Conservation (phyloP, 2,329 filamentous ascomycete species). For the Pestalotiopsis sp. region DNA sequence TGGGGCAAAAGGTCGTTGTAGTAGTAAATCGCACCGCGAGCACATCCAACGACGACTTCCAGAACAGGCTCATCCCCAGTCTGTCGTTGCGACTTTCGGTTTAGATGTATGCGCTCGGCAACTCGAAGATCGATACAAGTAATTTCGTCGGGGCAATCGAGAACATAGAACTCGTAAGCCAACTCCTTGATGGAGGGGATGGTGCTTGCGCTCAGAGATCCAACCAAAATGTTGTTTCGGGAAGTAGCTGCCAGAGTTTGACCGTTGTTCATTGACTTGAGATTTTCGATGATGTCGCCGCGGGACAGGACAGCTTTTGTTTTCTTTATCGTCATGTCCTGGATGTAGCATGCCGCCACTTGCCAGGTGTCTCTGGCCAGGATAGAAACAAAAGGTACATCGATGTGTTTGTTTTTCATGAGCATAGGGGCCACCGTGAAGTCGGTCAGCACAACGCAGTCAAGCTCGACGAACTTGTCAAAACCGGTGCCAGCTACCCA, state of each 20-base stretch:
- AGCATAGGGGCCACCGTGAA: slow-evolving; percentile 45
- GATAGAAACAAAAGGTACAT: slow-evolving; percentile 53
- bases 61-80: slow-evolving; percentile 44
- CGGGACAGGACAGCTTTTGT: slow-evolving; percentile 41
- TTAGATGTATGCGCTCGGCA: slow-evolving; percentile 33
- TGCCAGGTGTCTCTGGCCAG: slow-evolving; percentile 41
- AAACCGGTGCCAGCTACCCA: slow-evolving; percentile 55
- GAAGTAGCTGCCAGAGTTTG: slow-evolving; percentile 60
- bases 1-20: slow-evolving; percentile 75
- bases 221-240: slow-evolving; percentile 62
- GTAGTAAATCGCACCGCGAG: slow-evolving; percentile 76
- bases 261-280: slow-evolving; percentile 56
- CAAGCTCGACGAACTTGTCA: slow-evolving; percentile 44
- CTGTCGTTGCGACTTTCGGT: slow-evolving; percentile 32
- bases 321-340: slow-evolving; percentile 28
- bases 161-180: slow-evolving; percentile 59
- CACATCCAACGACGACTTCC: slow-evolving; percentile 79
- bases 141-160: slow-evolving; percentile 65
- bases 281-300: slow-evolving; percentile 45
- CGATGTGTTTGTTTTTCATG: slow-evolving; percentile 37
- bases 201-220: slow-evolving; percentile 44
- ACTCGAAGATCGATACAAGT: slow-evolving; percentile 67
- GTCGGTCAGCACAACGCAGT: slow-evolving; percentile 47
- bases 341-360: slow-evolving; percentile 50
- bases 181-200: slow-evolving; percentile 42